Evolutionary conservation across 805 yeast genomes (phyloP).

Genomic region (Wickerhamomyces mucosus): DNA sequence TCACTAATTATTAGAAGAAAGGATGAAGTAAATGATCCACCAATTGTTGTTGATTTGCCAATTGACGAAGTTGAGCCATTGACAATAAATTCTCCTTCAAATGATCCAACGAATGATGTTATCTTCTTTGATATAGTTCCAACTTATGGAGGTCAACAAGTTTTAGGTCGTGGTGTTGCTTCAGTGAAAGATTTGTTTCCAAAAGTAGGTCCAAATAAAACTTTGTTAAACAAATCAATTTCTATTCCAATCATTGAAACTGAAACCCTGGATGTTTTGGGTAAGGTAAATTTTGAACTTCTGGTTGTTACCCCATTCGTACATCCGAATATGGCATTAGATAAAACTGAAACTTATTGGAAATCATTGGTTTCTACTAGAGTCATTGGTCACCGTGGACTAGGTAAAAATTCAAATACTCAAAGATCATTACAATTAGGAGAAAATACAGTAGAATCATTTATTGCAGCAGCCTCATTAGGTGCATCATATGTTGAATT

Average conservation of each 20-base stretch:
- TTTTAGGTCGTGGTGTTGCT: slow-evolving; percentile 82
- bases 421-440: slow-evolving; percentile 82
- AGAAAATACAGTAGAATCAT: slow-evolving; percentile 90
- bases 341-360: slow-evolving; percentile 78
- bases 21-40: slow-evolving; percentile 26
- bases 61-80: slow-evolving; percentile 72
- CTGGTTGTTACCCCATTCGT: slow-evolving; percentile 61
- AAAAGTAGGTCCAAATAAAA: slow-evolving; percentile 55
- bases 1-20: slow-evolving; percentile 51
- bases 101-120: slow-evolving; percentile 41
- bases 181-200: slow-evolving; percentile 52
- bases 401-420: slow-evolving; percentile 74
- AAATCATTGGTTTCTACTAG: slow-evolving; percentile 79
- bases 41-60: slow-evolving; percentile 68
- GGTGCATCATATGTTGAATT: slow-evolving; percentile 97
- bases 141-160: slow-evolving; percentile 56
- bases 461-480: slow-evolving; percentile 89
- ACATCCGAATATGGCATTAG: slow-evolving; percentile 59
- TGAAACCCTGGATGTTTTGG: slow-evolving; percentile 64
- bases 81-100: slow-evolving; percentile 49
- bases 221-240: slow-evolving; percentile 55
- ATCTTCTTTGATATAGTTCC: slow-evolving; percentile 84
- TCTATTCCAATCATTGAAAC: slow-evolving; percentile 73
- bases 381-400: slow-evolving; percentile 93
- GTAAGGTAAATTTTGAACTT: slow-evolving; percentile 68